A percentile compares a stretch with the other conserved stretches of the same genome.
Evolutionary conservation across 805 yeast species (phyloP).

Genomic region (Kodamaea kakaduensis): DNA sequence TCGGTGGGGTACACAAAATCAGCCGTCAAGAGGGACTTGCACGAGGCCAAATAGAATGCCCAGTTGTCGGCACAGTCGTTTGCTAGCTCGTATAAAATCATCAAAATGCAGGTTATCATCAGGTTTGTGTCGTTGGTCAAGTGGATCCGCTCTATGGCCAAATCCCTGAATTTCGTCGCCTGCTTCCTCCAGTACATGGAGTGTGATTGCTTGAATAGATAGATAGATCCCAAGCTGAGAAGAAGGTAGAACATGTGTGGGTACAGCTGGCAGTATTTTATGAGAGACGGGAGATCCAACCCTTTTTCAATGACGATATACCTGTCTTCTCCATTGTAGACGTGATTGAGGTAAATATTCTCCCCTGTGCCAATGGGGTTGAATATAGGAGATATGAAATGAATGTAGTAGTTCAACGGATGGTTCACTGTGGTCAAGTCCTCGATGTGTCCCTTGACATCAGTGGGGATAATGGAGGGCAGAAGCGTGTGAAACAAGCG

Average conservation of each 20-base stretch:
- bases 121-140: slow-evolving; percentile 14
- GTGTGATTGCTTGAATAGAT: slow-evolving; percentile 17
- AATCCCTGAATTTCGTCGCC: slow-evolving; percentile 15
- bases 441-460: slow-evolving; percentile 11
- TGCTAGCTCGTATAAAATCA: slow-evolving; percentile 25
- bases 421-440: slow-evolving; percentile 16
- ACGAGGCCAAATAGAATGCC: slow-evolving; percentile 17
- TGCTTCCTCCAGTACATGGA: slow-evolving; percentile 17
- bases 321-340: slow-evolving; percentile 6
- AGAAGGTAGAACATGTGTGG: slow-evolving; percentile 22
- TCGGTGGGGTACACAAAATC: slow-evolving; percentile 18
- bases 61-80: slow-evolving; percentile 23
- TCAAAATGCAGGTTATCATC: slow-evolving; percentile 19
- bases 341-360: slow-evolving; percentile 10
- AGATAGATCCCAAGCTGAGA: slow-evolving; percentile 23
- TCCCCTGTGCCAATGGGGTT: slow-evolving; percentile 21
- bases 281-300: slow-evolving; percentile 18
- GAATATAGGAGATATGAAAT: slow-evolving; percentile 25
- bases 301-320: slow-evolving; percentile 22
- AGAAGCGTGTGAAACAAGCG: slow-evolving; percentile 14
- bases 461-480: slow-evolving; percentile 22
- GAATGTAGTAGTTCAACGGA: slow-evolving; percentile 24
- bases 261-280: slow-evolving; percentile 23
- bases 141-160: slow-evolving; percentile 16
- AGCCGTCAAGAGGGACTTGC: slow-evolving; percentile 17